phyloP scores from a whole-genome alignment of 257 asterid species.

The Gynochthodes officinalis region DNA sequence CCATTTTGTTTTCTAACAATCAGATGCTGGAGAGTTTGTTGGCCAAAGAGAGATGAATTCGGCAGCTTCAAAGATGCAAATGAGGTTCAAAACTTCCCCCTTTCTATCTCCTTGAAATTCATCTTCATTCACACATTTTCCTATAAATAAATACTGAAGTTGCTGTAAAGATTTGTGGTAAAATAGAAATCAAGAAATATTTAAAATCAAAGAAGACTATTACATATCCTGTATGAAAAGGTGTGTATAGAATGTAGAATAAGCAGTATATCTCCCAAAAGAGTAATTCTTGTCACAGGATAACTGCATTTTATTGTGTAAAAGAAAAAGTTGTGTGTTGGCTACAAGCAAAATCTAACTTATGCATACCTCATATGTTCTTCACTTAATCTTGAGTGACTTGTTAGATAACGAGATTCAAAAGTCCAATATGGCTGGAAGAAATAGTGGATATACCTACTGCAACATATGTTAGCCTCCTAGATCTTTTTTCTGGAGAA shows the following conservation, averaged over 20 bases:
- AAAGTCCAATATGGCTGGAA: not conserved
- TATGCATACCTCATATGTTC: not conserved
- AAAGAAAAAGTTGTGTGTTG: not conserved
- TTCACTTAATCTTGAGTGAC: not conserved
- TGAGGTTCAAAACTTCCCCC: constrained; percentile 38
- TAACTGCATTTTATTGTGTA: not conserved
- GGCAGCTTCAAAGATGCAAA: constrained; percentile 68
- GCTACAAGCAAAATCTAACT: not conserved
- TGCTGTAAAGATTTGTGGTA: not conserved
- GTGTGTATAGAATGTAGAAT: not conserved
- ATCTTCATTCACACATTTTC: not conserved
- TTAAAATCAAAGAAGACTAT: not conserved
- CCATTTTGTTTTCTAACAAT: not conserved
- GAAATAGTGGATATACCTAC: not conserved
- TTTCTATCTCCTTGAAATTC: constrained; percentile 5
- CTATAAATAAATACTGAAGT: too few relatives aligned
- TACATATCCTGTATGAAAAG: not conserved
- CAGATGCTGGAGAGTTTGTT: constrained; percentile 62
- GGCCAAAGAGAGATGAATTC: constrained; percentile 60
- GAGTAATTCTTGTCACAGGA: not conserved
- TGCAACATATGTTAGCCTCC: not conserved
- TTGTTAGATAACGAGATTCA: not conserved
- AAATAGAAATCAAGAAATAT: not conserved
- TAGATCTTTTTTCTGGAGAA: too few relatives aligned
- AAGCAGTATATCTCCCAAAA: too few relatives aligned